Conservation (phyloP, 2,329 filamentous ascomycete species). For the Ciborinia camelliae region DNA sequence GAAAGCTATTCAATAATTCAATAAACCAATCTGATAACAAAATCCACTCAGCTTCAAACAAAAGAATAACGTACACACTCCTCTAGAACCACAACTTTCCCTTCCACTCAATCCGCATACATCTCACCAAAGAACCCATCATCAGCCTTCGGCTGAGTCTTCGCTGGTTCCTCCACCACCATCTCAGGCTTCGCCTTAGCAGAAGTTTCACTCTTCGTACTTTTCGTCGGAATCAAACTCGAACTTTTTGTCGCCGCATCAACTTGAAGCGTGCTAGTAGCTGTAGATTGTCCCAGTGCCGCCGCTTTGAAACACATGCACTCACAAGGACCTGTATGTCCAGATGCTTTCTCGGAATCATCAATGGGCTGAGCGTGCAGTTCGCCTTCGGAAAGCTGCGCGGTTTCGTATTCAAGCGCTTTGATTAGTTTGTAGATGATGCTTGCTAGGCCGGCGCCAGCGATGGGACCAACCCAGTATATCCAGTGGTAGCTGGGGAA, state of each 20-base stretch:
- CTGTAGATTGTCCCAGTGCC: neutral
- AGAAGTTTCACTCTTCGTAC: slow-evolving; percentile 8
- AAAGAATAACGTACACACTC: neutral
- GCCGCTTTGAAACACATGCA: slow-evolving; percentile 19
- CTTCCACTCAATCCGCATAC: slow-evolving; percentile 7
- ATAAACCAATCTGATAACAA: neutral
- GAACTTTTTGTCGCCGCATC: slow-evolving; percentile 5
- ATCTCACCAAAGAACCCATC: slow-evolving; percentile 19
- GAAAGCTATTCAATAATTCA: slow-evolving; percentile 6
- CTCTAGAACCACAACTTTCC: neutral
- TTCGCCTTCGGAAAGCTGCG: slow-evolving; percentile 11
- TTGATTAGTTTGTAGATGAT: slow-evolving; percentile 50
- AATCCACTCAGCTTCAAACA: neutral
- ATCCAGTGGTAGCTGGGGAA: slow-evolving; percentile 48
- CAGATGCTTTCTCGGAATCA: slow-evolving; percentile 13
- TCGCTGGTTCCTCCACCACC: neutral
- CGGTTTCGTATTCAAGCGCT: slow-evolving; percentile 48
- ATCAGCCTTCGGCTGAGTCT: neutral
- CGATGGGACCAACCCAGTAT: slow-evolving; percentile 49
- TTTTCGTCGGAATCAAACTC: slow-evolving; percentile 7
- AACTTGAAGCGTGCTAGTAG: neutral
- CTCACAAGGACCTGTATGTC: slow-evolving; percentile 16
- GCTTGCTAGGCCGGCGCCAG: slow-evolving; percentile 50
- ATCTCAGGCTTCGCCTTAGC: neutral
- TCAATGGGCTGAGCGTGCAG: neutral